Conservation (phyloP, 768 basidiomycete genomes). For the Termitomyces bulborhizus region DNA sequence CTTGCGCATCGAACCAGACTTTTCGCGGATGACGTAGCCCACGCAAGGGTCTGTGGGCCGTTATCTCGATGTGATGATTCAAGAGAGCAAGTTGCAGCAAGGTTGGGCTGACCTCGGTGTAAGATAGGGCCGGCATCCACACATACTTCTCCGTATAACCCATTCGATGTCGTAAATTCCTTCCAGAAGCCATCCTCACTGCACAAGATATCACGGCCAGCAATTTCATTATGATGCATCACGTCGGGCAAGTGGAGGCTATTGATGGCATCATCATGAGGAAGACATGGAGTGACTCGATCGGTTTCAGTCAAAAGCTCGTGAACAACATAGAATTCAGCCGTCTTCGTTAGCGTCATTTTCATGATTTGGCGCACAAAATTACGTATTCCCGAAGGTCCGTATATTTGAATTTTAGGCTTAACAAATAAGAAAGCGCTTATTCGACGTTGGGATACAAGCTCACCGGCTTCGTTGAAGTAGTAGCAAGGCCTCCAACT, state of each 20-base stretch:
- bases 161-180: constrained; percentile 35
- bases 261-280: constrained; percentile 13
- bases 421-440: constrained; percentile 14
- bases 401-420: constrained; percentile 67
- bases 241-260: constrained; percentile 24
- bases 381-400: constrained; percentile 69
- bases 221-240: constrained; percentile 58
- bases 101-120: constrained; percentile 56
- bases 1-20: constrained; percentile 43
- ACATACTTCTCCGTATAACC: constrained; percentile 35
- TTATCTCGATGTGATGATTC: neutral
- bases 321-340: constrained; percentile 67
- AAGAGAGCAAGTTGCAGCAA: neutral
- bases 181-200: constrained; percentile 61
- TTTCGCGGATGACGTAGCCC: constrained; percentile 70
- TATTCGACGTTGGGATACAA: neutral
- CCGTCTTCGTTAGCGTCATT: constrained; percentile 57
- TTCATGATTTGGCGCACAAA: constrained; percentile 68
- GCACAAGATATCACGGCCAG: constrained; percentile 54
- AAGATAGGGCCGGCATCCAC: constrained; percentile 71
- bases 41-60: constrained; percentile 59
- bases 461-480: constrained; percentile 15
- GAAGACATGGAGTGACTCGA: constrained; percentile 42
- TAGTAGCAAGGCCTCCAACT: constrained; percentile 13
- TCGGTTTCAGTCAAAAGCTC: constrained; percentile 65